Conservation (phyloP, 441 rosid genomes). For the Euphorbia corollata region DNA sequence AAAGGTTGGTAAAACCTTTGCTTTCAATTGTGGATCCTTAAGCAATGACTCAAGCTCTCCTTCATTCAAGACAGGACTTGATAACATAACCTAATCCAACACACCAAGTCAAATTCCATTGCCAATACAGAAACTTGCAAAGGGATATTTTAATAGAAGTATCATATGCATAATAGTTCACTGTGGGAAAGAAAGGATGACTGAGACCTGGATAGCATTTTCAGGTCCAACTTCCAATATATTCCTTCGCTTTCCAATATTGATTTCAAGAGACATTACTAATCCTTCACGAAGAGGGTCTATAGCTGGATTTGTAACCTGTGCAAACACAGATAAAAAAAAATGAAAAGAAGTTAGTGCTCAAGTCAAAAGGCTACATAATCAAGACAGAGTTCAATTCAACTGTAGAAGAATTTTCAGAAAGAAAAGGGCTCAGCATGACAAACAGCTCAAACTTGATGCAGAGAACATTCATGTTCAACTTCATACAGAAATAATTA, state of each 20-base stretch:
- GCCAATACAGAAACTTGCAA: slow-evolving; percentile 16
- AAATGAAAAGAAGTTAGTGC: slow-evolving; percentile 8
- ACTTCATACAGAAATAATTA: not conserved
- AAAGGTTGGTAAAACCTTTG: slow-evolving; percentile 60
- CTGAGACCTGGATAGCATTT: slow-evolving; percentile 80
- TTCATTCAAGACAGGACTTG: slow-evolving; percentile 88
- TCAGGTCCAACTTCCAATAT: slow-evolving; percentile 92
- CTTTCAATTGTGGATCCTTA: slow-evolving; percentile 63
- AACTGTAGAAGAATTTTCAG: not conserved
- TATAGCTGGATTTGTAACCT: slow-evolving; percentile 99
- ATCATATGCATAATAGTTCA: slow-evolving; percentile 12
- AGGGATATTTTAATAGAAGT: slow-evolving; percentile 14
- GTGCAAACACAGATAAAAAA: slow-evolving; percentile 16
- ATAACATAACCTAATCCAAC: slow-evolving; percentile 57
- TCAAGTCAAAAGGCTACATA: not conserved
- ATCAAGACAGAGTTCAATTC: not conserved
- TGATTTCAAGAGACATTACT: slow-evolving; percentile 98
- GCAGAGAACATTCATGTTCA: not conserved
- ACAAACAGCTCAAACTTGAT: not conserved
- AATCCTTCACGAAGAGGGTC: slow-evolving; percentile 97
- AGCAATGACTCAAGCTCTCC: slow-evolving; percentile 76
- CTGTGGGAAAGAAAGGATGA: slow-evolving; percentile 10
- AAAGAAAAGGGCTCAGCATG: not conserved
- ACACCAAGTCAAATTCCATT: slow-evolving; percentile 15
- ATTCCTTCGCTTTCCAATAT: slow-evolving; percentile 89